Percentiles rank a stretch among this genome's conserved stretches.
phyloP scores from a whole-genome alignment of 192 early-diverging fungal genomes.

The Coemansia sp. region DNA sequence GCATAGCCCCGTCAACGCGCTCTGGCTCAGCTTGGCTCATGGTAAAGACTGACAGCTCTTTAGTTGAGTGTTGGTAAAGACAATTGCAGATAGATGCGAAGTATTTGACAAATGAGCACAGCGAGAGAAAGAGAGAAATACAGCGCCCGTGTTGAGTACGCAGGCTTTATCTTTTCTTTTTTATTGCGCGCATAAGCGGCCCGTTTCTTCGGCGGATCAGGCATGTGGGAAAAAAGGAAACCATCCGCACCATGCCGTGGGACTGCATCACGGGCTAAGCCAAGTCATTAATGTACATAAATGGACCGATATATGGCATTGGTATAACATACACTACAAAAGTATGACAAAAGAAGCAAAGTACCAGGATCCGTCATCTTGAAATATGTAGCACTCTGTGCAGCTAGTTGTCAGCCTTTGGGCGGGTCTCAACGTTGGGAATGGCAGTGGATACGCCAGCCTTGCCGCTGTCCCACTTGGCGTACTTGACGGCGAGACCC shows the following conservation, averaged over 20 bases:
- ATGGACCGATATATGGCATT: not conserved
- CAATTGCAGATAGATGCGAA: not conserved
- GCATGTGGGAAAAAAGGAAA: slow-evolving; percentile 20
- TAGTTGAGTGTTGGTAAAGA: not conserved
- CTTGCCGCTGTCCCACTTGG: slow-evolving; percentile 55
- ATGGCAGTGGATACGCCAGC: slow-evolving; percentile 21
- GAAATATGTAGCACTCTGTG: not conserved
- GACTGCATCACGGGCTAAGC: not conserved
- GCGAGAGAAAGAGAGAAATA: slow-evolving; percentile 1
- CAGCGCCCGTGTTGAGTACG: not conserved
- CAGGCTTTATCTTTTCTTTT: not conserved
- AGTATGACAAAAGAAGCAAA: not conserved
- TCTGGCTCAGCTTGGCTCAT: slow-evolving; percentile 21
- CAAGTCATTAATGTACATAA: not conserved
- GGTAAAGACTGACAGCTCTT: not conserved
- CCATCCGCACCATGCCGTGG: not conserved
- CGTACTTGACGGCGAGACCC: slow-evolving; percentile 42
- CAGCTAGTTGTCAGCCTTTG: slow-evolving; percentile 44
- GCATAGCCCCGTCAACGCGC: slow-evolving; percentile 46
- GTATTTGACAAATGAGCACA: not conserved
- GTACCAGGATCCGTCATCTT: not conserved
- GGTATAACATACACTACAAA: not conserved
- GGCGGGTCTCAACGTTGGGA: slow-evolving; percentile 41
- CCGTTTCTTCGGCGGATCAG: not conserved
- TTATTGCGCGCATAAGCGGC: slow-evolving; percentile 1